These are phyloP conservation scores for Globisporangium middletonii DNA, from an alignment of 352 stramenopile species.

Conservation along the genomic window DNA sequence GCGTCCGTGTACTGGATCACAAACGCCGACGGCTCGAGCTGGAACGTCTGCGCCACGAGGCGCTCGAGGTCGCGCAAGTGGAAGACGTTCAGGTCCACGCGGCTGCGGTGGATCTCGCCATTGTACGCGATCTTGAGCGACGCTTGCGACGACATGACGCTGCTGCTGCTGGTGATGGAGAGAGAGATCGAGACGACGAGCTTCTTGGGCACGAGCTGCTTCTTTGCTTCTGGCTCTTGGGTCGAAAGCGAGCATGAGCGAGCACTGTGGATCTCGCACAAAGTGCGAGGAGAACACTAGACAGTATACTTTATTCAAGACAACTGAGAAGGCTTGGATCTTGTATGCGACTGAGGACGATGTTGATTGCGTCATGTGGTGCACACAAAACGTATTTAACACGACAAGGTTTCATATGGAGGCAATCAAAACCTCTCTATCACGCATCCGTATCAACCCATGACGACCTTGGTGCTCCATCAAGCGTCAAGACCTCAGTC, in stretches of 20 bases:
- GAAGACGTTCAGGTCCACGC: slow-evolving; percentile 55
- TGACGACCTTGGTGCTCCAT: too few relatives aligned
- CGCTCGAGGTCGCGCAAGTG: slow-evolving; percentile 37
- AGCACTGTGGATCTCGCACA: too few relatives aligned
- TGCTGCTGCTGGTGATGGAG: neutral
- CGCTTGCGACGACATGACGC: slow-evolving; percentile 26
- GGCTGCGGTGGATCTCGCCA: slow-evolving; percentile 70
- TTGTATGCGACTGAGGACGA: neutral
- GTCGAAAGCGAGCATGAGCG: too few relatives aligned
- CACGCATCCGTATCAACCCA: too few relatives aligned
- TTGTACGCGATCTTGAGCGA: slow-evolving; percentile 74
- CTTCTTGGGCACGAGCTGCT: neutral
- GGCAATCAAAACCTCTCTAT: too few relatives aligned
- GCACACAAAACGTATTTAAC: neutral
- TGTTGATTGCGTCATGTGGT: neutral
- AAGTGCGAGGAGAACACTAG: too few relatives aligned
- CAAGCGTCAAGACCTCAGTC: too few relatives aligned
- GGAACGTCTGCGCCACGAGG: slow-evolving; percentile 58
- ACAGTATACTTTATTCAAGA: neutral
- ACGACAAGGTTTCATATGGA: too few relatives aligned
- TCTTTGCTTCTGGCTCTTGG: neutral
- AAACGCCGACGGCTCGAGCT: slow-evolving; percentile 36
- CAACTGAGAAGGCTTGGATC: neutral
- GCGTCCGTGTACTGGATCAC: slow-evolving; percentile 68
- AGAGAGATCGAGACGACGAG: neutral